Conservation (phyloP, 345 rosid genomes). For the Raphanus sativus region DNA sequence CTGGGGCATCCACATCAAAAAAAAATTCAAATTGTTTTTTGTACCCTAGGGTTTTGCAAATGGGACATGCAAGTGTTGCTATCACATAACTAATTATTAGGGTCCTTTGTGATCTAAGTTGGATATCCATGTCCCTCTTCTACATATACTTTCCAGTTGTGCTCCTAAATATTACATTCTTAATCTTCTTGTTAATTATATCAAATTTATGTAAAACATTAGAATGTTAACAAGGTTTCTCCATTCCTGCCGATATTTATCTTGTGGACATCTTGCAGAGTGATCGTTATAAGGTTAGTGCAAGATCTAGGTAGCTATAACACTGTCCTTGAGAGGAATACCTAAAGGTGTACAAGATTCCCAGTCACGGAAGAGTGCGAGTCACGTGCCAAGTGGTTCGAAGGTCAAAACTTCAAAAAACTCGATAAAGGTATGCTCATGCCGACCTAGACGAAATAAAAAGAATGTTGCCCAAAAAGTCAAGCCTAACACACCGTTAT, state of each 20-base stretch:
- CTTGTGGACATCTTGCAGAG: not conserved
- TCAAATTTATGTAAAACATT: not conserved
- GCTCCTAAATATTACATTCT: not conserved
- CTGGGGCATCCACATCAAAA: slow-evolving; percentile 44
- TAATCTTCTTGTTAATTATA: not conserved
- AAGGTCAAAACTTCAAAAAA: slow-evolving; percentile 27
- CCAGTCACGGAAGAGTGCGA: slow-evolving; percentile 12
- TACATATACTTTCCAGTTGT: not conserved
- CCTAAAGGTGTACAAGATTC: slow-evolving; percentile 2
- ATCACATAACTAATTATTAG: slow-evolving; percentile 58
- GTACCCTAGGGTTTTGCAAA: slow-evolving; percentile 55
- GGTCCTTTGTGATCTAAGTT: slow-evolving; percentile 58
- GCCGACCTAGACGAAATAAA: slow-evolving; percentile 30
- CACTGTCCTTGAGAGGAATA: slow-evolving; percentile 1
- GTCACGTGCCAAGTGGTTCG: slow-evolving; percentile 30
- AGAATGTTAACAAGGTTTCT: not conserved
- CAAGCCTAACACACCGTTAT: slow-evolving; percentile 20
- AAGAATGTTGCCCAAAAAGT: slow-evolving; percentile 1
- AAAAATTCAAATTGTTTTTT: slow-evolving; percentile 35
- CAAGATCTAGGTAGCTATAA: not conserved
- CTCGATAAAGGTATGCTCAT: slow-evolving; percentile 14
- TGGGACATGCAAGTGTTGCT: slow-evolving; percentile 76
- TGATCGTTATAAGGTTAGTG: not conserved
- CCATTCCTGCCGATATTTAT: not conserved
- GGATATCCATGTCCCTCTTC: slow-evolving; percentile 37